phyloP scores from a whole-genome alignment of 305 asterid genomes.

The Fraxinus velutina region DNA sequence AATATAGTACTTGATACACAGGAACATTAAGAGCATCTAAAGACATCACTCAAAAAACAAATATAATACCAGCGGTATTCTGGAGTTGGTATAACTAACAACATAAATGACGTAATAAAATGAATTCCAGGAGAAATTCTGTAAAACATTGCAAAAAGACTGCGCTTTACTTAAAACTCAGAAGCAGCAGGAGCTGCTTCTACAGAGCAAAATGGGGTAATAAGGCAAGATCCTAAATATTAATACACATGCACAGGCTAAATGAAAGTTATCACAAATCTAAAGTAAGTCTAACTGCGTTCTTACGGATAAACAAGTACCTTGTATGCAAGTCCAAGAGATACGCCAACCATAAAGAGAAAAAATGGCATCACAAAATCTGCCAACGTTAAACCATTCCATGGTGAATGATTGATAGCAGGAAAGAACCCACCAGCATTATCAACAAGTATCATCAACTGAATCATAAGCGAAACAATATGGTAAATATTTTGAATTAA shows the following conservation, averaged over 20 bases:
- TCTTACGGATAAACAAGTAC: constrained; percentile 23
- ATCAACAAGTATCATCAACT: constrained; percentile 73
- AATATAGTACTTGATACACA: constrained; percentile 19
- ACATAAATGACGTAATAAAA: not conserved
- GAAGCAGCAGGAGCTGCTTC: not conserved
- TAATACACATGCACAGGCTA: not conserved
- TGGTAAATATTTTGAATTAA: not conserved
- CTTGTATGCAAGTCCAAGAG: constrained; percentile 70
- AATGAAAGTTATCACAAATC: not conserved
- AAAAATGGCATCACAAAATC: constrained; percentile 78
- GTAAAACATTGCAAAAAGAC: not conserved
- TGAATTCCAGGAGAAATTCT: not conserved
- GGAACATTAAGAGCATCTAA: not conserved
- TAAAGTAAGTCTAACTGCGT: not conserved
- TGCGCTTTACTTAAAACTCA: not conserved
- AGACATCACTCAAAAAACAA: not conserved
- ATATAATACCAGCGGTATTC: not conserved
- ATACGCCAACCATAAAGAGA: constrained; percentile 70
- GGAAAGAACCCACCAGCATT: constrained; percentile 65
- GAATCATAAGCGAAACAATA: constrained; percentile 21
- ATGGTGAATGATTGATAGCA: constrained; percentile 69
- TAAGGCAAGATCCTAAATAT: not conserved
- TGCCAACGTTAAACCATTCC: constrained; percentile 72
- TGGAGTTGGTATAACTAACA: not conserved
- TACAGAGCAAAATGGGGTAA: not conserved